Base-by-base conservation (phyloP, 2,329 filamentous ascomycete genomes). In the Gremmenia infestans region DNA sequence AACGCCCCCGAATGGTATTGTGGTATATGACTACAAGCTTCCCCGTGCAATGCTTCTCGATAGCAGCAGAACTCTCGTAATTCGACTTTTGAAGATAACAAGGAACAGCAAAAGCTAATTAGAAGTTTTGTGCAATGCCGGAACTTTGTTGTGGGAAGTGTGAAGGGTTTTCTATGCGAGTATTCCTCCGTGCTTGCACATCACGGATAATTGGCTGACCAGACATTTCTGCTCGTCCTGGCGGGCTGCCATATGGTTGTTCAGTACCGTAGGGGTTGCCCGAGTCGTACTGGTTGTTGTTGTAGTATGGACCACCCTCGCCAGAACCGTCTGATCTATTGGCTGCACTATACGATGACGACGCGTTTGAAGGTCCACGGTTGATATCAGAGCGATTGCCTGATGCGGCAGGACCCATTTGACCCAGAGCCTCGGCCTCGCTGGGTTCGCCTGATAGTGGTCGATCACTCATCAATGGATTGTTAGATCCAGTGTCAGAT, bases 51-150 rank as follows among this genome's bases (percentile, higher is more conserved):
- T 45, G 53, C 23, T 35, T 56, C 51, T 48, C 32, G 28, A 48
- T 43, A 50, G 32, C 25, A 15, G 19, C 37, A 46, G 7, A 40
- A 45, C n/a, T 12, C 19, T 51, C 22, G 45, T 32, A 55, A 46
- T 55, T 48, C 23, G 53, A 63, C 50, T 60, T 62, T 63, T 60
- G 14, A 3, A 28, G 50, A 47, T 54, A 42, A 40, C 28, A 49
- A 54, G 40, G 59, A 50, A 40, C 36, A 17, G 43, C 51, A 47
- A n/a, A 39, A 49, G 49, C 37, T 32, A 50, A 56, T 64, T 82
- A 97, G 68, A 99, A 99, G 73, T 99, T 99, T 74, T 97, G 94
- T 35, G 94, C 89, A 67, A 99, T 97, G 57, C 94, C 94, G 40
- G 90, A 90, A 67, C 89, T 96, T 76, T 96, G 91, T 69, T 95